phyloP scores from a whole-genome alignment of 2,329 filamentous ascomycete genomes.

The Sphaceloma murrayae region DNA sequence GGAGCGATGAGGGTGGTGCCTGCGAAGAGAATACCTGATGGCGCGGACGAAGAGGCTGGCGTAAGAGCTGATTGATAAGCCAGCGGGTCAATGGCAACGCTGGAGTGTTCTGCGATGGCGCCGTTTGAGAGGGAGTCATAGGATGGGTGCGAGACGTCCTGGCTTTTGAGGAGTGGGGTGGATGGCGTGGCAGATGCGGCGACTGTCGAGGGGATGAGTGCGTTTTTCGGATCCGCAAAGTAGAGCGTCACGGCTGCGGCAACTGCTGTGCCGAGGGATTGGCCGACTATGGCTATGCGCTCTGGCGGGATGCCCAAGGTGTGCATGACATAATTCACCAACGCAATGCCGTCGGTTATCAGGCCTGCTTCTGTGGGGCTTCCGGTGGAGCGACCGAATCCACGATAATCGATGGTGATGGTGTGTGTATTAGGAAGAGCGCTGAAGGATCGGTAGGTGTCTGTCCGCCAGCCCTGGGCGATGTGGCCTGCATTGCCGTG shows the following conservation, averaged over 20 bases:
- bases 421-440: conserved; percentile 67
- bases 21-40: conserved; percentile 52
- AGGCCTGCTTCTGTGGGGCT: conserved; percentile 69
- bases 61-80: background rate
- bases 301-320: conserved; percentile 55
- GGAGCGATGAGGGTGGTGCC: conserved; percentile 70
- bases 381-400: conserved; percentile 76
- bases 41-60: background rate
- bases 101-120: background rate
- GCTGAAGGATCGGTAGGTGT: conserved; percentile 67
- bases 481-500: conserved; percentile 74
- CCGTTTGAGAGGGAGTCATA: background rate
- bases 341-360: conserved; percentile 64
- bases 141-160: background rate
- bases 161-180: conserved; percentile 3
- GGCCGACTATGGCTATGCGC: conserved; percentile 72
- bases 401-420: conserved; percentile 83
- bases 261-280: conserved; percentile 82
- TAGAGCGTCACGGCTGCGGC: conserved; percentile 63
- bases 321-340: conserved; percentile 62
- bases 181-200: background rate
- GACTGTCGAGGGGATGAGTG: background rate
- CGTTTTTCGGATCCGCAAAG: conserved; percentile 38
- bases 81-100: background rate
- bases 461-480: conserved; percentile 65